Base-by-base conservation (phyloP, 495 filamentous ascomycete species). In the Aspergillus saccharolyticus region DNA sequence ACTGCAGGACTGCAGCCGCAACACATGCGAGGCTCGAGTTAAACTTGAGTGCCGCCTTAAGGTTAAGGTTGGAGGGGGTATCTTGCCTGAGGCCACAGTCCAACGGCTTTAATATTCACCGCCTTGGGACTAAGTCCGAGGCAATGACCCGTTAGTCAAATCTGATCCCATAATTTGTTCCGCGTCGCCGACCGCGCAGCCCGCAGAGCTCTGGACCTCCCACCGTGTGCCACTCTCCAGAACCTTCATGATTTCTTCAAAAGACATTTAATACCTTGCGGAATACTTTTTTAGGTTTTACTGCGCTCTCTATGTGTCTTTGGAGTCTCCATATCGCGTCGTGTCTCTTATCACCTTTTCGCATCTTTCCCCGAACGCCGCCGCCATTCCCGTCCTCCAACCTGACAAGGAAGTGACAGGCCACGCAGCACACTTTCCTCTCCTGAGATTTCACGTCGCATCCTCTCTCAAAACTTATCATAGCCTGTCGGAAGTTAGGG, bases 161-260 rank as follows among this genome's bases (percentile, higher is more conserved):
- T 10, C 42, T 60, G 64, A 33, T 57, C 55, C 58, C 56, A 54
- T 50, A 64, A 62, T 49, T 50, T 28, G 22, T 59, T 63, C 64
- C 62, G 64, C 60, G 60, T 57, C 66, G 42, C 55, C 61, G 64
- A 66, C 57, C 58, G 55, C 59, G 59, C 57, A 44, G 24, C 47
- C n/a, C 22, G 21, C 47, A 39, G 22, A 50, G 22, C 47, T 50
- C 22, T 17, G 20, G 51, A 44, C 54, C 56, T 61, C 54, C 44
- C 30, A 25, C 14, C 48, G 19, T 45, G 54, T 52, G 55, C 42
- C 47, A 6, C 33, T 39, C 33, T 39, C 33, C 7, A 39, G 14
- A 2, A 15, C 5, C 7, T 12, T 2, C 12, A 39, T 39, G 5
- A 12, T 12, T 12, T 12, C 2, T 2, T 2, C 33, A 5, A 39